Base-by-base conservation (phyloP, 371 early-diverging fungal species). In the Smittium culicis region DNA sequence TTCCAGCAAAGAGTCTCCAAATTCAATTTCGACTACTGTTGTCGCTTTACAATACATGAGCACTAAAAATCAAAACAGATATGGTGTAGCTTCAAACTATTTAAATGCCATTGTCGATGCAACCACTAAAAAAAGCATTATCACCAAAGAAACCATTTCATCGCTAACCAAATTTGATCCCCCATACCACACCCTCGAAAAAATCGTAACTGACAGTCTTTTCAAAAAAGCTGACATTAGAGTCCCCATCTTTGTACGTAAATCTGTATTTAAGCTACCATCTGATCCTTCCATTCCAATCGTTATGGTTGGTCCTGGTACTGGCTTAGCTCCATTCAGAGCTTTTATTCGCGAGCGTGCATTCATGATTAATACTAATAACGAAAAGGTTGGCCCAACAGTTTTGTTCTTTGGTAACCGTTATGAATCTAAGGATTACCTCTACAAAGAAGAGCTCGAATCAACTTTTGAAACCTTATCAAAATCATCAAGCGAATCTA, bases 241-340 rank as follows among this genome's bases (percentile, higher is more conserved):
- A 69, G 71, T 93, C 8, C 94, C 95, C 60, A 78, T 94, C 33
- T 92, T 88, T 72, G 88, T 94, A 57, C 91, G 93, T 58, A 84
- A 86, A 54, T 91, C 90, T 34, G 80, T 83, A 67, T 98, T 98
- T 83, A 84, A 87, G 62, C 78, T 96, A 66, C 98, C 95, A 20
- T 79, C 83, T 20, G 85, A 91, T 72, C 79, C 84, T 29, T 69
- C 81, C 35, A 76, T 85, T 5, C 96, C 96, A n/a, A 78, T 98
- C 55, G 84, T 98, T 56, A 94, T 98, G 94, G 78, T 98, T 32
- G 96, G 98, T 2, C n/a, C n/a, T n/a, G n/a, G n/a, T n/a, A n/a
- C n/a, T n/a, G n/a, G n/a, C n/a, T n/a, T n/a, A n/a, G n/a, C 96
- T 17, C 98, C 98, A 24, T 95, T 97, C 90, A 86, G 91, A 34